Evolutionary conservation across 2,329 filamentous ascomycete species (phyloP).

Genomic region (Botrytis aclada): DNA sequence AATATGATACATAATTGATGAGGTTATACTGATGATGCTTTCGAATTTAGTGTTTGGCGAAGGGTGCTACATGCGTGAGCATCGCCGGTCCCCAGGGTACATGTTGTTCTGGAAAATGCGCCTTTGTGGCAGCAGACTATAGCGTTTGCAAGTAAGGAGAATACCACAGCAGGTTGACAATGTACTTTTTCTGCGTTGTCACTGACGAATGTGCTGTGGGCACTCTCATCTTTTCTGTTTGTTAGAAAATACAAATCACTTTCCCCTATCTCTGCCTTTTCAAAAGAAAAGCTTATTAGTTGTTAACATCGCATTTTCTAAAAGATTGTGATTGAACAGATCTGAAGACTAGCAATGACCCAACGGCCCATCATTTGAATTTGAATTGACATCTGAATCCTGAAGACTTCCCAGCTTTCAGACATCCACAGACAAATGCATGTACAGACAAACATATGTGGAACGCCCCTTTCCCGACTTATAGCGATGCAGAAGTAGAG

Average conservation of each 20-base stretch:
- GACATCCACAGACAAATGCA: neutral
- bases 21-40: neutral
- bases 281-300: neutral
- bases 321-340: neutral
- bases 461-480: neutral
- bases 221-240: too few relatives aligned
- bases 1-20: neutral
- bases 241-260: neutral
- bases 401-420: neutral
- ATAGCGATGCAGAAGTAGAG: neutral
- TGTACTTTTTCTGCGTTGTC: neutral
- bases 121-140: constrained; percentile 5
- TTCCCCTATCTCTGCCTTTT: neutral
- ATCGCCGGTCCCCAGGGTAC: neutral
- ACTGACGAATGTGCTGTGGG: neutral
- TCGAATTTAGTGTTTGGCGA: constrained; percentile 1
- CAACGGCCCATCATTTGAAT: neutral
- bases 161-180: too few relatives aligned
- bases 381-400: neutral
- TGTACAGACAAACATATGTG: neutral
- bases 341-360: neutral
- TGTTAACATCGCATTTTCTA: neutral
- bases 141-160: neutral
- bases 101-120: constrained; percentile 4
- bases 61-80: constrained; percentile 1